A percentile compares a stretch with the other conserved stretches of the same genome.
phyloP scores from a whole-genome alignment of 805 yeast genomes.

The Wickerhamomyces chaumierensis region DNA sequence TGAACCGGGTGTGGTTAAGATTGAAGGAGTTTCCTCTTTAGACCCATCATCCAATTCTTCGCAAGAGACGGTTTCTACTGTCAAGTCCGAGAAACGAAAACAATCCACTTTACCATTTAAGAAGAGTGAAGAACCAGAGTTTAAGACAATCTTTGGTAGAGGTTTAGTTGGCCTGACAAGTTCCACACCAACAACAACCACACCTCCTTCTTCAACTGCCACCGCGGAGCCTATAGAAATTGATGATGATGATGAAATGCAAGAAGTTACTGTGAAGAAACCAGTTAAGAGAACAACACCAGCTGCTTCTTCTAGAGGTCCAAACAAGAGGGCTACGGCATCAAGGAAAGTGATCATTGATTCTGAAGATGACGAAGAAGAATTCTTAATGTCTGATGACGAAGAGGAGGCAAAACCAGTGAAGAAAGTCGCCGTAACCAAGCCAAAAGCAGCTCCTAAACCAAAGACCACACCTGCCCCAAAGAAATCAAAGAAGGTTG shows the following conservation, averaged over 20 bases:
- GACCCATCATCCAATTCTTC: conserved; percentile 13
- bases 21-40: neutral
- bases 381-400: neutral
- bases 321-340: neutral
- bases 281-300: conserved; percentile 1
- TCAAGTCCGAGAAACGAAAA: conserved; percentile 2
- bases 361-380: neutral
- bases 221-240: neutral
- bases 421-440: too few species aligned
- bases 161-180: conserved; percentile 18
- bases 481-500: conserved; percentile 3
- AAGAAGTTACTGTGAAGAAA: conserved; percentile 3
- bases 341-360: neutral
- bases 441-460: conserved; percentile 4
- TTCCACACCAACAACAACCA: conserved; percentile 2
- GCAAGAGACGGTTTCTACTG: conserved; percentile 5
- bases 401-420: neutral
- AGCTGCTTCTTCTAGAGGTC: neutral
- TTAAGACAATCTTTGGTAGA: conserved; percentile 26
- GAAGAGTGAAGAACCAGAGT: conserved; percentile 16
- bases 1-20: conserved; percentile 6
- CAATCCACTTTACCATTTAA: conserved; percentile 3
- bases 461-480: conserved; percentile 2
- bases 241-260: conserved; percentile 6
- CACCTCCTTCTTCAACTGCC: neutral